A percentile compares a stretch with the other conserved stretches of the same genome.
phyloP scores from a whole-genome alignment of 495 filamentous ascomycete genomes.

The Coniosporium apollinis region DNA sequence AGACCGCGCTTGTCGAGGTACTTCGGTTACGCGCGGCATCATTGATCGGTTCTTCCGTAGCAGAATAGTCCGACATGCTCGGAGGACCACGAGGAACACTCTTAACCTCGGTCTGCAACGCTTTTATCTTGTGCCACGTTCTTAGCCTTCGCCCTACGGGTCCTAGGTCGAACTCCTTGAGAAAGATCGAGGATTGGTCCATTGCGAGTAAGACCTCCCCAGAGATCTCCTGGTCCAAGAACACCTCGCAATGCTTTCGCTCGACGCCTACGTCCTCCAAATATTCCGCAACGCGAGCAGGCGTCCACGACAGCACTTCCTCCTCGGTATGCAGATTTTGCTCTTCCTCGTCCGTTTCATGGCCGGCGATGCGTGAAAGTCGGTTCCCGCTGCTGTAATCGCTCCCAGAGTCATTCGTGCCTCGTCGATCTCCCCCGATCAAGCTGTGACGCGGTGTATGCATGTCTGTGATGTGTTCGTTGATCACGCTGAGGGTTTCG shows the following conservation, averaged over 20 bases:
- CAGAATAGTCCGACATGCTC: conserved; percentile 16
- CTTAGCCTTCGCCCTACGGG: conserved; percentile 74
- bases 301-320: conserved; percentile 43
- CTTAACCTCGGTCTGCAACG: conserved; percentile 69
- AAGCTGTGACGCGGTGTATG: conserved; percentile 51
- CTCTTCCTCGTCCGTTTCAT: conserved; percentile 34
- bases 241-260: conserved; percentile 73
- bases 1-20: conserved; percentile 30
- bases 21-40: conserved; percentile 20
- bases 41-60: conserved; percentile 7
- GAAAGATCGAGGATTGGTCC: conserved; percentile 81
- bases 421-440: conserved; percentile 32
- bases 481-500: conserved; percentile 90
- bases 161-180: conserved; percentile 91
- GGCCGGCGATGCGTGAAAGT: conserved; percentile 75
- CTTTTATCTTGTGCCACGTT: conserved; percentile 90
- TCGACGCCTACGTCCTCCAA: conserved; percentile 70
- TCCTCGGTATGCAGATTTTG: conserved; percentile 23
- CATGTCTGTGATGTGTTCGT: conserved; percentile 95
- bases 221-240: conserved; percentile 88
- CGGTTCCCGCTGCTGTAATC: conserved; percentile 75
- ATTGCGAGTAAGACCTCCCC: conserved; percentile 87
- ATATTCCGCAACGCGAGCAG: conserved; percentile 66
- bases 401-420: conserved; percentile 67
- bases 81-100: conserved; percentile 24